Percentiles rank a stretch among this genome's conserved stretches.
Evolutionary conservation across 306 rosid species (phyloP).

Genomic region (Ochetophila trinervis): DNA sequence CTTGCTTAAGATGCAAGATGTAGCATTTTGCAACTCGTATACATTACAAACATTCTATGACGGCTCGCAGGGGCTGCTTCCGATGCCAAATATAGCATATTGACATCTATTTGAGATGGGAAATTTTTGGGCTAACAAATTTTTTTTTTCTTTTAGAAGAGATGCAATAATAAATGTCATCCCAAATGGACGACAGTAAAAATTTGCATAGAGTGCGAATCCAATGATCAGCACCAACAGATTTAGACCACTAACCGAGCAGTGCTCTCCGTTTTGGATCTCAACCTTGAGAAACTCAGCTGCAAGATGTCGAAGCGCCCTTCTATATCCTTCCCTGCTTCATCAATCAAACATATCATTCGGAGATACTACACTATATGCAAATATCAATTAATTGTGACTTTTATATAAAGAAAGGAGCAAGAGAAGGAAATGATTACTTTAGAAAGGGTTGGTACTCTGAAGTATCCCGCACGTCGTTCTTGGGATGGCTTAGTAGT

Average conservation of each 20-base stretch:
- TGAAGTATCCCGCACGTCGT: slow-evolving; percentile 71
- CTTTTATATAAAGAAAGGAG: not conserved
- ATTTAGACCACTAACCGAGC: slow-evolving; percentile 67
- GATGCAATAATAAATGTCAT: not conserved
- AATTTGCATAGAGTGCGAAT: not conserved
- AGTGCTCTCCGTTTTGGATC: slow-evolving; percentile 93
- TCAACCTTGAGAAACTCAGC: slow-evolving; percentile 63
- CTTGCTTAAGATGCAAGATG: too few species aligned
- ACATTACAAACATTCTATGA: too few species aligned
- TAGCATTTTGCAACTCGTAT: too few species aligned
- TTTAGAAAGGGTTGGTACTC: slow-evolving; percentile 70
- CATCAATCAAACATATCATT: slow-evolving; percentile 28
- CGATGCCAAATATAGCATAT: not conserved
- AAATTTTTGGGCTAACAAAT: not conserved
- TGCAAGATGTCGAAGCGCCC: slow-evolving; percentile 82
- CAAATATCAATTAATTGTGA: not conserved
- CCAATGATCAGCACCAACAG: not conserved
- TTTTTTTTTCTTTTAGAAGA: not conserved
- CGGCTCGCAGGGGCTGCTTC: too few species aligned
- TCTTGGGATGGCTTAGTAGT: slow-evolving; percentile 85
- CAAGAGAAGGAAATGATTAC: slow-evolving; percentile 28
- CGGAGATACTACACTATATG: slow-evolving; percentile 3
- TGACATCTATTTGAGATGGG: not conserved
- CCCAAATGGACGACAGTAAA: not conserved
- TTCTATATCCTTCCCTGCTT: slow-evolving; percentile 50